Percentiles rank a stretch among this genome's conserved stretches.
These are phyloP conservation scores for Phlebiopsis gigantea DNA, from an alignment of 768 basidiomycete species.

Conservation along the genomic window DNA sequence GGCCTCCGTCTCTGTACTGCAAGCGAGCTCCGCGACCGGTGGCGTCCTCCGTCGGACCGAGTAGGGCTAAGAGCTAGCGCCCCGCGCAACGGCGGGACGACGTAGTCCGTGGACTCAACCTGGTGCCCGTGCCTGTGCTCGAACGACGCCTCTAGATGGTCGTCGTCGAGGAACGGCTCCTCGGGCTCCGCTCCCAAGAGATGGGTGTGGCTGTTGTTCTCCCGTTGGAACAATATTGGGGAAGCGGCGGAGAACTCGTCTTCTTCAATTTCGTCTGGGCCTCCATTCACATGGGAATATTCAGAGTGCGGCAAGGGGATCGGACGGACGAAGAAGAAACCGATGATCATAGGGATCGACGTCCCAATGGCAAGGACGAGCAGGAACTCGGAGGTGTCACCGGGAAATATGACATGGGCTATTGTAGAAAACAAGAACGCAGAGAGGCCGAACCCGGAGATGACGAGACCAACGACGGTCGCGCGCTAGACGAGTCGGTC, in stretches of 20 bases:
- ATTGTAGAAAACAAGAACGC: constrained; percentile 86
- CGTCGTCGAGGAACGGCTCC: constrained; percentile 21
- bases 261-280: constrained; percentile 15
- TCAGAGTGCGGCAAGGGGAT: constrained; percentile 46
- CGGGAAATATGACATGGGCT: constrained; percentile 66
- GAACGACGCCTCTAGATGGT: constrained; percentile 10
- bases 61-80: constrained; percentile 23
- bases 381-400: constrained; percentile 74
- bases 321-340: constrained; percentile 64
- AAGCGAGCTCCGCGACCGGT: constrained; percentile 18
- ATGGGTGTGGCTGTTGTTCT: constrained; percentile 24
- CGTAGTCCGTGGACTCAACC: constrained; percentile 15
- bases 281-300: constrained; percentile 16
- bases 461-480: constrained; percentile 68
- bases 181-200: constrained; percentile 19
- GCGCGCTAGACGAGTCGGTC: constrained; percentile 47
- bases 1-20: constrained; percentile 10
- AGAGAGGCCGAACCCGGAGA: constrained; percentile 87
- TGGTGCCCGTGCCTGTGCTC: constrained; percentile 12
- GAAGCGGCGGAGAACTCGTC: constrained; percentile 13
- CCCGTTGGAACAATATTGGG: constrained; percentile 19
- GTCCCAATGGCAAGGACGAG: constrained; percentile 75
- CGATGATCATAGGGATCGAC: constrained; percentile 73
- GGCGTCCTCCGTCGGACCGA: constrained; percentile 6
- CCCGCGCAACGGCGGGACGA: constrained; percentile 17